A percentile compares a stretch with the other conserved stretches of the same genome.
Conservation (phyloP, 2,329 filamentous ascomycete species). For the Colletotrichum lindemuthianum region DNA sequence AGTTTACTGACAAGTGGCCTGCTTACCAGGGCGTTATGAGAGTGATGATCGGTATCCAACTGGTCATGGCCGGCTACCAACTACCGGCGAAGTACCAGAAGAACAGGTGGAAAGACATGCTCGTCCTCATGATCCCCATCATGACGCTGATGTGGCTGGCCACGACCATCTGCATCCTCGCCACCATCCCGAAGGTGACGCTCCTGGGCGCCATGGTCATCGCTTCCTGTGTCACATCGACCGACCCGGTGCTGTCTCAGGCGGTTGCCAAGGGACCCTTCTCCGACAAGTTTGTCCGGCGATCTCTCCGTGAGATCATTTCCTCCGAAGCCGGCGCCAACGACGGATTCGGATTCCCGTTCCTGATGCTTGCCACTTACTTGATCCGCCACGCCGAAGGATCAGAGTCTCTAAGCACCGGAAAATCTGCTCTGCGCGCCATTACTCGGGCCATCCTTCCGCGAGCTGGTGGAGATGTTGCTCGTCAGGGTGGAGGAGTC, state of each 20-base stretch:
- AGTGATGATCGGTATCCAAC: slow-evolving; percentile 70
- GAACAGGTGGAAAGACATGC: slow-evolving; percentile 61
- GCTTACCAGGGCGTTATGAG: slow-evolving; percentile 56
- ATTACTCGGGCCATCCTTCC: slow-evolving; percentile 12
- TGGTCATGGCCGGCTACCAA: slow-evolving; percentile 72
- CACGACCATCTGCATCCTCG: slow-evolving; percentile 65
- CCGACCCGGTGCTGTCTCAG: slow-evolving; percentile 70
- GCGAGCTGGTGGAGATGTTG: slow-evolving; percentile 49
- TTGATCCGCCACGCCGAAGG: slow-evolving; percentile 64
- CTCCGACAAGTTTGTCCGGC: slow-evolving; percentile 68
- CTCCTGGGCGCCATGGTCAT: slow-evolving; percentile 66
- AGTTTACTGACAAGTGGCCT: slow-evolving; percentile 1
- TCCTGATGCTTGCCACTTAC: slow-evolving; percentile 67
- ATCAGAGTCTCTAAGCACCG: slow-evolving; percentile 35
- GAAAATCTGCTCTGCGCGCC: neutral
- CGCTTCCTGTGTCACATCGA: slow-evolving; percentile 69
- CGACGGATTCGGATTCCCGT: slow-evolving; percentile 71
- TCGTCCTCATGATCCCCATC: slow-evolving; percentile 64
- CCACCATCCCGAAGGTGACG: slow-evolving; percentile 64
- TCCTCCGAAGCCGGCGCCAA: slow-evolving; percentile 71
- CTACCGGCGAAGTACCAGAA: slow-evolving; percentile 65
- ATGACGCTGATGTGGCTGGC: slow-evolving; percentile 72
- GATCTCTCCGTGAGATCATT: slow-evolving; percentile 68
- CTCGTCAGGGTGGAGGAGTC: slow-evolving; percentile 61
- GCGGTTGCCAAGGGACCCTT: slow-evolving; percentile 71